Base-by-base conservation (phyloP, 441 rosid genomes). In the Corymbia citriodora region DNA sequence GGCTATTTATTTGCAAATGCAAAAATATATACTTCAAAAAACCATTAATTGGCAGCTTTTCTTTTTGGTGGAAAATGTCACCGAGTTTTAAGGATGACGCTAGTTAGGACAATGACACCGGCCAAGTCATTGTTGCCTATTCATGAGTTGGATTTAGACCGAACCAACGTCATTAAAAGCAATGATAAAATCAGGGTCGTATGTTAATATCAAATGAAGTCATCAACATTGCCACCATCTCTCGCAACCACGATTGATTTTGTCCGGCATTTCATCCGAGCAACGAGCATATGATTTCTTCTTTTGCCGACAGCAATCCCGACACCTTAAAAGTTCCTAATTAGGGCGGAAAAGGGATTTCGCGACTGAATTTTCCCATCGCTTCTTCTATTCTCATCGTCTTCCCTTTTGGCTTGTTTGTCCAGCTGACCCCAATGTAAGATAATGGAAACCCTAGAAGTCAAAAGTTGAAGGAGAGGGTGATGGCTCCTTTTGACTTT, bases 71-170 rank as follows among this genome's bases (percentile, higher is more conserved):
- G n/a, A 40, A 40, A 15, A 21, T 36, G 4, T 36, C 12, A 36
- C 4, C 8, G 10, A 19, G 23, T 3, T 2, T 19, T 11, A 10
- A 2, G 4, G 29, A 21, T 0, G 5, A 45, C 0, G 2, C 9
- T 1, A 0, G 83, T 72, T 72, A 72, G 48, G 50, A 36, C 19
- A 9, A 12, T 7, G 15, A 10, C 50, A 19, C 9, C 4, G 21
- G 13, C 50, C 9, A 15, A 21, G 5, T 19, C 83, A 36, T 74
- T 12, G 49, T 21, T 74, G 50, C 9, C 36, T 10, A 4, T 74
- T 21, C 49, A 36, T 1, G 31, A 6, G 7, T 40, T 23, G 85
- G n/a, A 40, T 40, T 45, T 40, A 15, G 29, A 21, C 17, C 16
- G 16, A 3, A 2, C 16, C 17, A 1, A 40, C 21, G 11, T 23